A percentile compares a stretch with the other conserved stretches of the same genome.
These are phyloP conservation scores for Ajuga chamaepitys DNA, from an alignment of 257 asterid genomes.

Conservation along the genomic window DNA sequence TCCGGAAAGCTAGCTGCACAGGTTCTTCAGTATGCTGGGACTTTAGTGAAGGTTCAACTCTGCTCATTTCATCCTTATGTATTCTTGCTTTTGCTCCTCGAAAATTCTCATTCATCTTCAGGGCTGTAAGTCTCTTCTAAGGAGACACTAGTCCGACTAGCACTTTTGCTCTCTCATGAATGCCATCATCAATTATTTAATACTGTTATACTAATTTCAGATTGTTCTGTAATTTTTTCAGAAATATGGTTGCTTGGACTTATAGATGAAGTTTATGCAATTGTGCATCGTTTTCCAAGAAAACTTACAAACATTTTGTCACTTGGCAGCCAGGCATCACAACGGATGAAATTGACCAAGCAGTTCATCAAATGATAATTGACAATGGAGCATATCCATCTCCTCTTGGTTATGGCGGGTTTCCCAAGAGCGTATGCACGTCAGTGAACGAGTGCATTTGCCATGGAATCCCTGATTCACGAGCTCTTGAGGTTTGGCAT, in stretches of 20 bases:
- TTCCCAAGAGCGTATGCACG: constrained; percentile 98
- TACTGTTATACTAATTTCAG: neutral
- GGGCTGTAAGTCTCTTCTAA: constrained; percentile 1
- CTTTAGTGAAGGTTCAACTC: constrained; percentile 75
- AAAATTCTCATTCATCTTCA: neutral
- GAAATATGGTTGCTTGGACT: neutral
- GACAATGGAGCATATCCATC: constrained; percentile 97
- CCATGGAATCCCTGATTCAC: constrained; percentile 99
- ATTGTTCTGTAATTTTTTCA: neutral
- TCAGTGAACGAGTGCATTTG: constrained; percentile 98
- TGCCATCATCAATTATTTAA: neutral
- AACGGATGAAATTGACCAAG: constrained; percentile 89
- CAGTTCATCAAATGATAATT: constrained; percentile 91
- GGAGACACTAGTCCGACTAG: constrained; percentile 2
- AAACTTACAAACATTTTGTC: constrained; percentile 20
- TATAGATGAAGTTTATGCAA: neutral
- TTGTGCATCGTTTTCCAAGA: constrained; percentile 1
- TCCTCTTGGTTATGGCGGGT: constrained; percentile 97
- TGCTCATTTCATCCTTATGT: neutral
- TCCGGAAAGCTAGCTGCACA: constrained; percentile 95
- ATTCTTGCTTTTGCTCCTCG: neutral
- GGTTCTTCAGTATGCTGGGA: constrained; percentile 93
- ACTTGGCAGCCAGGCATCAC: constrained; percentile 96
- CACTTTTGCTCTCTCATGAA: neutral
- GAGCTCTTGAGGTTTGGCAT: constrained; percentile 70